These are phyloP conservation scores for Geosmithia flava DNA, from an alignment of 2,329 filamentous ascomycete genomes.

Conservation along the genomic window DNA sequence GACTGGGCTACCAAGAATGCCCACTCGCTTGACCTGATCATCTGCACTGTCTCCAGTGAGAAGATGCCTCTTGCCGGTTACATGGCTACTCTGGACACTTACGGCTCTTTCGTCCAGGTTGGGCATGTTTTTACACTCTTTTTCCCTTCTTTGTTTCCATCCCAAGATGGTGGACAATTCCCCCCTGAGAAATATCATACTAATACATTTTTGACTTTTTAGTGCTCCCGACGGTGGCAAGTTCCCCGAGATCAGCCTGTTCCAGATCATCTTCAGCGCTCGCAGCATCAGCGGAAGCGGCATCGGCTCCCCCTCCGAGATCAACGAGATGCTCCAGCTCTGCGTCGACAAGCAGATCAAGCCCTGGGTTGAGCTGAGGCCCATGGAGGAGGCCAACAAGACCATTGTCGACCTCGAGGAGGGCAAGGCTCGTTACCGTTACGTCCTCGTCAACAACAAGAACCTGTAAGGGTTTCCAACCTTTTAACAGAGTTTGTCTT, in stretches of 20 bases:
- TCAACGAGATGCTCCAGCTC: conserved; percentile 42
- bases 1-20: conserved; percentile 42
- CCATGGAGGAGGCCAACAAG: conserved; percentile 39
- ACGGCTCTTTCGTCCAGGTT: conserved; percentile 1
- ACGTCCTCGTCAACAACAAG: conserved; percentile 23
- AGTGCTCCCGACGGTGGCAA: conserved; percentile 2
- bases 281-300: neutral
- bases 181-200: neutral
- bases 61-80: conserved; percentile 51
- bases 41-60: conserved; percentile 39
- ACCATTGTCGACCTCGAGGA: conserved; percentile 38
- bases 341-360: conserved; percentile 39
- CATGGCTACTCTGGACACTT: conserved; percentile 3
- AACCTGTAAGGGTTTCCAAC: neutral
- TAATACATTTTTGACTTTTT: neutral
- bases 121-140: neutral
- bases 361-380: conserved; percentile 38
- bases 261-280: neutral
- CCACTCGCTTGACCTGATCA: conserved; percentile 41
- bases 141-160: neutral
- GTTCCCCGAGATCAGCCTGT: conserved; percentile 2
- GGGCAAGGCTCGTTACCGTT: conserved; percentile 32
- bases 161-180: neutral
- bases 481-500: no score
- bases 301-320: conserved; percentile 24